Evolutionary conservation across 805 yeast species (phyloP), one percentile per base, ranked within the genome.

Genomic region (Wickerhamomyces strasburgensis): DNA sequence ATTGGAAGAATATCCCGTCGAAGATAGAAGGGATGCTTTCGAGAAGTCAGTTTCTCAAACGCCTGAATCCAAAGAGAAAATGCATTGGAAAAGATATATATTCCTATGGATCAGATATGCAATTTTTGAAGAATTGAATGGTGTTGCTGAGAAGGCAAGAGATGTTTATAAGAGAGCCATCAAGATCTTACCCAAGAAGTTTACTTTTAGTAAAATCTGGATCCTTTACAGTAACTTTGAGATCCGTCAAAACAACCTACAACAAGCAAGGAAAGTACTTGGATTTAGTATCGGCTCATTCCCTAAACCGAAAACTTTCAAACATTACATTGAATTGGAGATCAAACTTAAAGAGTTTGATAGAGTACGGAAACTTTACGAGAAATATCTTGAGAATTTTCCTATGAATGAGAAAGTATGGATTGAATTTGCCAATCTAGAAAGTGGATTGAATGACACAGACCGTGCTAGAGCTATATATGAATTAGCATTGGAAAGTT

Each of bases 151-250:
- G 0, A 47, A 56, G 1, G 72, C 86, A 1, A 58, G 85, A 28
- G 49, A 46, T 2, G 51, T 75, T 1, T 90, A 79, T 68, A 58
- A 68, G 19, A 57, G 61, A 29, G 58, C 83, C 13, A 32, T 80
- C 1, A 57, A 64, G 19, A 37, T 33, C 11, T 30, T 82, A 10
- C 86, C 90, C 1, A 82, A 80, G 36, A 37, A 46, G 7, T 78
- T 88, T 50, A 75, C 86, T 0, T 84, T 84, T 50, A 77, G 78
- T 3, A 80, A 83, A 43, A 49, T 84, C 3, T 89, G 97, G 97
- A 68, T 75, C 5, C 58, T 68, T 45, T 80, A 60, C 56, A 78
- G 85, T 3, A 72, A 84, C 40, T 88, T 83, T 60, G 89, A 84
- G 56, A 57, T 89, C 3, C 69, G 98, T 24, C 75, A 77, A 19